Evolutionary conservation across 441 rosid genomes (phyloP).

Genomic region (Corymbia calophylla): DNA sequence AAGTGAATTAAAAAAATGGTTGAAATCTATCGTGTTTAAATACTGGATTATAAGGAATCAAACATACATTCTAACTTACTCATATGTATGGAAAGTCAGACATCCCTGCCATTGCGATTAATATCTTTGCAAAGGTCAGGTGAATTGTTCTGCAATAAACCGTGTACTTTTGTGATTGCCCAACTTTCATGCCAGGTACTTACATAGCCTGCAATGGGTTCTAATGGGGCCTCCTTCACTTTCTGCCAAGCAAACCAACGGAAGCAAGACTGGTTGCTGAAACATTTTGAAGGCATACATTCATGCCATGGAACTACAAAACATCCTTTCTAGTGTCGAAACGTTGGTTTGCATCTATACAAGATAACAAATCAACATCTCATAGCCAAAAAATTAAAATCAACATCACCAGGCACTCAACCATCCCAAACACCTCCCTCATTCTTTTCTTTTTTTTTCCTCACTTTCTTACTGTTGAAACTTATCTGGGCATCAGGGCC

Average conservation of each 20-base stretch:
- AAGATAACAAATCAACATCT: background rate
- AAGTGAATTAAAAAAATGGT: background rate
- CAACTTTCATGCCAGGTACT: background rate
- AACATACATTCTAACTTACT: background rate
- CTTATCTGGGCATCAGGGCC: background rate
- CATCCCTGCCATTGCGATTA: background rate
- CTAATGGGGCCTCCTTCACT: background rate
- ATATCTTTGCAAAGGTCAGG: background rate
- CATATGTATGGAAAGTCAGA: background rate
- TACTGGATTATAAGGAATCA: background rate
- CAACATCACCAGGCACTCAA: background rate
- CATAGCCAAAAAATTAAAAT: background rate
- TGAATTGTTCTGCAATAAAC: background rate
- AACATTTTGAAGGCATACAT: background rate
- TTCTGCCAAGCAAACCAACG: background rate
- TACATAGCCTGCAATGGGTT: background rate
- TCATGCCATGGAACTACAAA: background rate
- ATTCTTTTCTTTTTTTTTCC: background rate
- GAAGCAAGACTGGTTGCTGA: background rate
- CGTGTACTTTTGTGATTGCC: background rate
- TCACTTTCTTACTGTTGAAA: background rate
- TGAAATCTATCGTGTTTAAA: background rate
- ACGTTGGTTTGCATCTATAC: background rate
- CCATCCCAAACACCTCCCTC: background rate
- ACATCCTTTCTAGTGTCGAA: background rate